Evolutionary conservation across 345 rosid species (phyloP).

Genomic region (Brassica cretica): DNA sequence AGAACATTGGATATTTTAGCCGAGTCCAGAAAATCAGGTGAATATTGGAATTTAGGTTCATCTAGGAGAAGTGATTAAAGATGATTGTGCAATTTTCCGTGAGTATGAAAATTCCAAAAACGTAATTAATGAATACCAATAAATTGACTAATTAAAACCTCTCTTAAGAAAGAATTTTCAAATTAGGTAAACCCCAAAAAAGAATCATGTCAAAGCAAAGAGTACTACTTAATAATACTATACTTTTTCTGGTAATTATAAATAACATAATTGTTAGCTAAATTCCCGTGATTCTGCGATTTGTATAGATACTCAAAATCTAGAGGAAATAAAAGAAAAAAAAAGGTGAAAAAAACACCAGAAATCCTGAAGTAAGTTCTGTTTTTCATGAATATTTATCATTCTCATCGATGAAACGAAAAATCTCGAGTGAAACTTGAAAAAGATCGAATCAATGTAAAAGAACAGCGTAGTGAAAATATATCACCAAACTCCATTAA

Average conservation of each 20-base stretch:
- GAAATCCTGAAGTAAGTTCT: background rate
- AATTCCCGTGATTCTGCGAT: constrained; percentile 13
- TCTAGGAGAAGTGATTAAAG: constrained; percentile 24
- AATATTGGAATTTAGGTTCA: constrained; percentile 8
- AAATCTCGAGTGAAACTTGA: background rate
- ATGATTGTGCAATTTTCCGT: constrained; percentile 1
- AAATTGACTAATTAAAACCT: background rate
- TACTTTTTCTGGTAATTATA: constrained; percentile 11
- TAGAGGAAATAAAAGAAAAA: background rate
- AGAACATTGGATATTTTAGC: background rate
- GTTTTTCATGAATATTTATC: background rate
- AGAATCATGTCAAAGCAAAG: constrained; percentile 6
- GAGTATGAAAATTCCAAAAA: constrained; percentile 3
- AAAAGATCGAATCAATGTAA: background rate
- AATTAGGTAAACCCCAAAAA: constrained; percentile 11
- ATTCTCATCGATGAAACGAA: background rate
- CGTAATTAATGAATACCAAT: background rate
- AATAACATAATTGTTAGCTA: background rate
- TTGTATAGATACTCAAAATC: background rate
- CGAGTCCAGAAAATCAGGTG: constrained; percentile 25
- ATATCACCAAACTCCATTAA: background rate
- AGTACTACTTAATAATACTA: background rate
- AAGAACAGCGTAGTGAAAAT: background rate
- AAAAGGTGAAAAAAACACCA: background rate
- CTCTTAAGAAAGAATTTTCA: background rate